A percentile compares a stretch with the other conserved stretches of the same genome.
These are phyloP conservation scores for Globisporangium viniferum DNA, from an alignment of 352 stramenopile genomes.

Conservation along the genomic window DNA sequence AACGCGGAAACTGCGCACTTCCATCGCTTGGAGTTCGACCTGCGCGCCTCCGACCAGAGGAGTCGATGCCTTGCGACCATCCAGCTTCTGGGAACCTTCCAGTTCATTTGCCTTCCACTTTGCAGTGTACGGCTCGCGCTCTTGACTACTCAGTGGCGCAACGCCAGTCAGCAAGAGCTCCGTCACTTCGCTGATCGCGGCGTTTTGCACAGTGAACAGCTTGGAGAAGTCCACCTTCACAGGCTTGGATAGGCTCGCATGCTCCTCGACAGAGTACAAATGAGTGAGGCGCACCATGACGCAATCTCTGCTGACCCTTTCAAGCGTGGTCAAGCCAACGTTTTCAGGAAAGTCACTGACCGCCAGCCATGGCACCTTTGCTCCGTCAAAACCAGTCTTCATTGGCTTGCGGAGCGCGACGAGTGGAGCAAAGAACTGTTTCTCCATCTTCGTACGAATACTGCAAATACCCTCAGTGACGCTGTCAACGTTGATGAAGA, in stretches of 20 bases:
- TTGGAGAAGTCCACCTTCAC: constrained; percentile 75
- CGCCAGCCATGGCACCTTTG: constrained; percentile 64
- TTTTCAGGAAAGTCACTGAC: constrained; percentile 84
- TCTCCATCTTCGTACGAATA: constrained; percentile 63
- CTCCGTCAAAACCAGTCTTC: constrained; percentile 24
- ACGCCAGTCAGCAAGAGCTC: constrained; percentile 89
- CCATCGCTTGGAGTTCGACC: constrained; percentile 85
- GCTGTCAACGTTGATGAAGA: constrained; percentile 67
- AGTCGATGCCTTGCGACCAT: constrained; percentile 23
- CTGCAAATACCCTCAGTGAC: constrained; percentile 51
- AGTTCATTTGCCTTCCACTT: constrained; percentile 37
- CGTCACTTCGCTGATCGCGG: constrained; percentile 51
- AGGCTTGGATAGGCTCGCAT: constrained; percentile 66
- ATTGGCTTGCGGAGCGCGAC: constrained; percentile 42
- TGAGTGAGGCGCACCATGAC: constrained; percentile 92
- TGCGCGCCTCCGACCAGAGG: constrained; percentile 43
- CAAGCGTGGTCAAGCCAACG: constrained; percentile 91
- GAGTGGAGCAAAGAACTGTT: constrained; percentile 62
- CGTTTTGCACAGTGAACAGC: constrained; percentile 51
- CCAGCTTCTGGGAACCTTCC: constrained; percentile 15
- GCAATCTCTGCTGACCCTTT: constrained; percentile 62
- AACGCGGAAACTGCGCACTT: constrained; percentile 92
- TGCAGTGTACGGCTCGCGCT: constrained; percentile 6
- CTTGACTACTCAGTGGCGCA: constrained; percentile 44
- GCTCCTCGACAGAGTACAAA: constrained; percentile 90